Evolutionary conservation across 1,284 basidiomycete genomes (phyloP).

Genomic region (Rhodotorula mucilaginosa): DNA sequence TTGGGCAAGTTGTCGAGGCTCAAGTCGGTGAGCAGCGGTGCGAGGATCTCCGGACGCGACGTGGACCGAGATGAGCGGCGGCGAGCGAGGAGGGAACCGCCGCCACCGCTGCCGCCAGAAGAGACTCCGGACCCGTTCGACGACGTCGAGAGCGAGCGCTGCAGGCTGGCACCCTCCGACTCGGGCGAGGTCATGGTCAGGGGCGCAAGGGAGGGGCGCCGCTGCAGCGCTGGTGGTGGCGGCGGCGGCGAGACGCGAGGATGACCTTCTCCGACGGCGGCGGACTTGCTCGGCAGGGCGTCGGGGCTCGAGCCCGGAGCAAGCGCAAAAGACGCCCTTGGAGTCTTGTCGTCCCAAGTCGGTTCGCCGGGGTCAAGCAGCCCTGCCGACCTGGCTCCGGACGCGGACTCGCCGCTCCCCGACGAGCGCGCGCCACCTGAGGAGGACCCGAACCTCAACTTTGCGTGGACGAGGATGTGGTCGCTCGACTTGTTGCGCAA

Average conservation of each 20-base stretch:
- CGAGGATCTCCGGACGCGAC: constrained; percentile 7
- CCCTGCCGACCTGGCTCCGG: background rate
- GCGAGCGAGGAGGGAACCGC: constrained; percentile 10
- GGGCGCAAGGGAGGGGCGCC: constrained; percentile 6
- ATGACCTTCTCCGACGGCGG: background rate
- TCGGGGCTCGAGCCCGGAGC: no score
- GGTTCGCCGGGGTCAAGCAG: background rate
- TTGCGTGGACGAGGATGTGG: constrained; percentile 12
- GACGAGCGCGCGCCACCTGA: background rate
- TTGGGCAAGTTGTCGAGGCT: constrained; percentile 15
- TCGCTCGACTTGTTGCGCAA: constrained; percentile 12
- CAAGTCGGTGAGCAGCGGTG: constrained; percentile 19
- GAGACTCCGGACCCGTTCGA: background rate
- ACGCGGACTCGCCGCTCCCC: background rate
- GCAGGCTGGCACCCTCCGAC: background rate
- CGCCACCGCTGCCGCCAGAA: background rate
- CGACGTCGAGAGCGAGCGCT: background rate
- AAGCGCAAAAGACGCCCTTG: no score
- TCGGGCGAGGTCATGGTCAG: background rate
- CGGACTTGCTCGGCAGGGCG: no score
- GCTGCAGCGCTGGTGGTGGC: background rate
- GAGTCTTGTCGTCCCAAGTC: background rate
- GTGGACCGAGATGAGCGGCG: constrained; percentile 8
- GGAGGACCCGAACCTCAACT: background rate
- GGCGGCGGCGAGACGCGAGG: background rate